A percentile compares a stretch with the other conserved stretches of the same genome.
These are phyloP conservation scores for Eremochloa ophiuroides DNA, from an alignment of 176 grass and related monocot genomes.

Conservation along the genomic window DNA sequence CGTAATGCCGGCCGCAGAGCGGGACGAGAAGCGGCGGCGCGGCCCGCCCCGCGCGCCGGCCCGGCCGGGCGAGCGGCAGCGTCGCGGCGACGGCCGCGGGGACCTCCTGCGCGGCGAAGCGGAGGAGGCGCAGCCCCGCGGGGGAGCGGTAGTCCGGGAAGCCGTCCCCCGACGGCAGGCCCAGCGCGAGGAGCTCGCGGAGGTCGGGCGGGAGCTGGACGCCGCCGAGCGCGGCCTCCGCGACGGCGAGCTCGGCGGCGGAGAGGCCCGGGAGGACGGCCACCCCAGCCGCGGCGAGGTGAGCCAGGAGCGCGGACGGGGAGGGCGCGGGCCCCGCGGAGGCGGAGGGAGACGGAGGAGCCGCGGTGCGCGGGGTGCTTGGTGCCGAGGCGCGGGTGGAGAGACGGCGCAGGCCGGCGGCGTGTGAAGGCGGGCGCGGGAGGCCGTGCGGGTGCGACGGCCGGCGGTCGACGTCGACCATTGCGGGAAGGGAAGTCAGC, in stretches of 20 bases:
- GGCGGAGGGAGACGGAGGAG: conserved; percentile 15
- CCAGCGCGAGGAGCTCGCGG: conserved; percentile 53
- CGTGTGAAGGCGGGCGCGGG: conserved; percentile 38
- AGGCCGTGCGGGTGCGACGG: conserved; percentile 31
- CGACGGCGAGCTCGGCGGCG: conserved; percentile 39
- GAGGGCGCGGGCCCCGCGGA: conserved; percentile 26
- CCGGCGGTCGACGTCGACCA: conserved; percentile 27
- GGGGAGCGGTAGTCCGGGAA: conserved; percentile 61
- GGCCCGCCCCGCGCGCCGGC: neutral
- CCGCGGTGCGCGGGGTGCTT: conserved; percentile 10
- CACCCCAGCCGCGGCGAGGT: conserved; percentile 42
- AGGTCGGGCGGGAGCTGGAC: conserved; percentile 63
- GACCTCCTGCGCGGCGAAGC: conserved; percentile 35
- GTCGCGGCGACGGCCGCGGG: conserved; percentile 31
- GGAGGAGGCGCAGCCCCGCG: conserved; percentile 35
- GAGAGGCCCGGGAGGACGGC: conserved; percentile 61
- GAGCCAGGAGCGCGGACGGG: conserved; percentile 37
- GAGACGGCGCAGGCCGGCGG: conserved; percentile 58
- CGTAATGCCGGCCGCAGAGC: conserved; percentile 48
- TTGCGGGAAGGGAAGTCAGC: neutral
- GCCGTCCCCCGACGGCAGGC: conserved; percentile 47
- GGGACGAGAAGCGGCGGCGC: conserved; percentile 37
- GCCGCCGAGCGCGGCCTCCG: conserved; percentile 53
- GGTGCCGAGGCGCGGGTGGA: conserved; percentile 61
- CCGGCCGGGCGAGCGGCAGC: conserved; percentile 19